Percentiles rank a stretch among this genome's conserved stretches.
Evolutionary conservation across 2,329 filamentous ascomycete genomes (phyloP).

Genomic region (Lomentospora prolificans): DNA sequence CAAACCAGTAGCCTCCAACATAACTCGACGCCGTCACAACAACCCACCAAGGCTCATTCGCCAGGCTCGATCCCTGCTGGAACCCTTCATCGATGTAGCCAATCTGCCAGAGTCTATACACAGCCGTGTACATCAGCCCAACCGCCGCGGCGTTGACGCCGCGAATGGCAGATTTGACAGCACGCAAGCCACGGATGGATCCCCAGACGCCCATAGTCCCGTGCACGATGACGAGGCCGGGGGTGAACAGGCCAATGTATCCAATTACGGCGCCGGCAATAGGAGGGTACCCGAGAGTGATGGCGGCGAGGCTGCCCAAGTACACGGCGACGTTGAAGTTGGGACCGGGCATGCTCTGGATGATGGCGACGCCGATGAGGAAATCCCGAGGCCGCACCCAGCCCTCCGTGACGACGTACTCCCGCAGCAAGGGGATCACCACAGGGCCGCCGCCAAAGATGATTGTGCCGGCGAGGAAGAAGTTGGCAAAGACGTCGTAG

Average conservation of each 20-base stretch:
- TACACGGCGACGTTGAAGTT: constrained; percentile 46
- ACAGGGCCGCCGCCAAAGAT: constrained; percentile 57
- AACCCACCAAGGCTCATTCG: constrained; percentile 53
- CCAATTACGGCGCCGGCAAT: constrained; percentile 28
- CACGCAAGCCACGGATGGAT: constrained; percentile 31
- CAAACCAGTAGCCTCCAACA: constrained; percentile 23
- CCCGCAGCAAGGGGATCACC: constrained; percentile 52
- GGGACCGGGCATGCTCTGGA: constrained; percentile 53
- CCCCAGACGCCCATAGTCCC: constrained; percentile 48
- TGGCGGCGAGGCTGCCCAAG: constrained; percentile 38
- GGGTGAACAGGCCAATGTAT: constrained; percentile 42
- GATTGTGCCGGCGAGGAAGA: constrained; percentile 64
- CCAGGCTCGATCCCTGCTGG: constrained; percentile 40
- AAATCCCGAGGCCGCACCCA: constrained; percentile 66
- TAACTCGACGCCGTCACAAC: constrained; percentile 40
- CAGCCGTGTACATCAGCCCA: constrained; percentile 53
- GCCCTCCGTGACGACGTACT: constrained; percentile 54
- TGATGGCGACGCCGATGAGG: constrained; percentile 61
- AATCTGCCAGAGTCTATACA: constrained; percentile 54
- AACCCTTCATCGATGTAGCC: constrained; percentile 44
- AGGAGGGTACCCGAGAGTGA: constrained; percentile 23
- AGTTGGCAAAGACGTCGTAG: constrained; percentile 58
- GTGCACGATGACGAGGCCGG: constrained; percentile 37
- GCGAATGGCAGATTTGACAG: constrained; percentile 38
- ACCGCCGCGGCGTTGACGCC: constrained; percentile 52